Percentiles rank a stretch among this genome's conserved stretches.
phyloP scores from a whole-genome alignment of 2,329 filamentous ascomycete species.

The Tolypocladium amazonense region DNA sequence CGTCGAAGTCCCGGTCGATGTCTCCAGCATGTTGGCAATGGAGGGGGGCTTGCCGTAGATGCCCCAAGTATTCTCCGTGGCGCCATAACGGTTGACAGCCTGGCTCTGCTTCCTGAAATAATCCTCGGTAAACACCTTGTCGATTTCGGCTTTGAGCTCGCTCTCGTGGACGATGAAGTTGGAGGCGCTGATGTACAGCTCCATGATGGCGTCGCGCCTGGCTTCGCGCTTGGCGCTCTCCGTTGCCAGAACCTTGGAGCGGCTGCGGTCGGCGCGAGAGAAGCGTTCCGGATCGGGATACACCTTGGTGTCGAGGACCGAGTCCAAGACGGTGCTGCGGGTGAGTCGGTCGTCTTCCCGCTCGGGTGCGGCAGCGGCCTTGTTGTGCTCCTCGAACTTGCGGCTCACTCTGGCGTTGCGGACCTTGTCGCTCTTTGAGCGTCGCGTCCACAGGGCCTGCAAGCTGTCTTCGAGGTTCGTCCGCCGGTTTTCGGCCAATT shows the following conservation, averaged over 20 bases:
- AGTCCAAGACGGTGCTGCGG: conserved; percentile 49
- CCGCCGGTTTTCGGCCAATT: conserved; percentile 62
- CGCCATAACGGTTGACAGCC: conserved; percentile 17
- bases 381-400: conserved; percentile 36
- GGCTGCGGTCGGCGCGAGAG: conserved; percentile 36
- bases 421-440: conserved; percentile 31
- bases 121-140: conserved; percentile 62
- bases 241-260: conserved; percentile 31
- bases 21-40: conserved; percentile 32
- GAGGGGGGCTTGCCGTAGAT: conserved; percentile 32
- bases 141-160: conserved; percentile 64
- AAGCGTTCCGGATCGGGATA: conserved; percentile 54
- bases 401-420: conserved; percentile 27
- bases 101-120: conserved; percentile 32
- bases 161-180: conserved; percentile 76
- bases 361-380: conserved; percentile 51
- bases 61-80: conserved; percentile 43
- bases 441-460: conserved; percentile 56
- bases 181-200: conserved; percentile 80
- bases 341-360: conserved; percentile 70
- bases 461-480: conserved; percentile 64
- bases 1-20: conserved; percentile 20
- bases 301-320: conserved; percentile 36
- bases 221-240: conserved; percentile 39
- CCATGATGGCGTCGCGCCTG: conserved; percentile 64